A percentile compares a stretch with the other conserved stretches of the same genome.
phyloP scores from a whole-genome alignment of 164 flowering plant genomes.

The Annona squamosa region DNA sequence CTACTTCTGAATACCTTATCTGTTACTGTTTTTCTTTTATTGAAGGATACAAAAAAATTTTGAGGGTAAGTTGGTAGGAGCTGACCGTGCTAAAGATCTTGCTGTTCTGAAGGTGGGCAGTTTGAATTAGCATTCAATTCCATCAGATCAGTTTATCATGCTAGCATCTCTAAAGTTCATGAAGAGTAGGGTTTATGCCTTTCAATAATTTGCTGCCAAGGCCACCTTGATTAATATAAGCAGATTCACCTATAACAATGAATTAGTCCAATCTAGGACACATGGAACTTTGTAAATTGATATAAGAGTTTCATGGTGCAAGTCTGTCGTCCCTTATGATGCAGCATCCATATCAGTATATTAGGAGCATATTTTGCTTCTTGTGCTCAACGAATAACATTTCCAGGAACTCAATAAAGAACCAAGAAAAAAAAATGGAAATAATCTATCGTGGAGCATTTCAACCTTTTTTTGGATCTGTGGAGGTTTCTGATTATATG shows the following conservation, averaged over 20 bases:
- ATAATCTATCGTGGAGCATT: not conserved
- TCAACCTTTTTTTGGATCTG: not conserved
- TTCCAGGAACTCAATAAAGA: not conserved
- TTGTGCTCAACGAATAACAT: too few relatives aligned
- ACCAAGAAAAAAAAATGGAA: too few relatives aligned
- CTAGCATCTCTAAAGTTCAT: not conserved
- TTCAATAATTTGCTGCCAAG: not conserved
- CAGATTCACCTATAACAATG: not conserved
- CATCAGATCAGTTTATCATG: not conserved
- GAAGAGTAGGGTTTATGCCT: not conserved
- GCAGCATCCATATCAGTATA: too few relatives aligned
- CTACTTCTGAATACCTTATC: slow-evolving; percentile 3
- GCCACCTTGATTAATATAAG: not conserved
- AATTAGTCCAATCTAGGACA: not conserved
- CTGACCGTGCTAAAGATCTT: slow-evolving; percentile 93
- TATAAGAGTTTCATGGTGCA: too few relatives aligned
- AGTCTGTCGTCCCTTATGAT: too few relatives aligned
- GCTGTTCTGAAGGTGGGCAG: slow-evolving; percentile 75
- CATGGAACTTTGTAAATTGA: too few relatives aligned
- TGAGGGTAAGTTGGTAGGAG: slow-evolving; percentile 86
- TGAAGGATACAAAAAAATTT: slow-evolving; percentile 83
- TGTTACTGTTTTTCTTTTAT: slow-evolving; percentile 11
- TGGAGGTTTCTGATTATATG: not conserved
- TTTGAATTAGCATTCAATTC: not conserved
- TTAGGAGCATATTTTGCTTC: too few relatives aligned